phyloP scores from a whole-genome alignment of 208 protist genomes.

The Angomonas ambiguus region DNA sequence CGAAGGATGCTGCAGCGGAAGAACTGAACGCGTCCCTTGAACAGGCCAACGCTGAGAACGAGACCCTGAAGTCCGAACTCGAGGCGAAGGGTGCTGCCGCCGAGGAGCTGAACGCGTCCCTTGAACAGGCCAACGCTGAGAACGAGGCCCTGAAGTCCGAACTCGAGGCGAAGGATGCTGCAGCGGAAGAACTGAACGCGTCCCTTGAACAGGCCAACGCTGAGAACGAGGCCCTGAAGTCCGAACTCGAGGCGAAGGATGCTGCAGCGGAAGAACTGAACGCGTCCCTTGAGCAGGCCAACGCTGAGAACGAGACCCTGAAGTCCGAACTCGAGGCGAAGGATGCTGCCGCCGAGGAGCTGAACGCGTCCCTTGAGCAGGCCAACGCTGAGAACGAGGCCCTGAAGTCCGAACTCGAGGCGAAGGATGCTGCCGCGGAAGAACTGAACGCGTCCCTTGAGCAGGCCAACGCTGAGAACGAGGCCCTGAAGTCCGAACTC shows the following conservation, averaged over 20 bases:
- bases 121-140: no score
- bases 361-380: not conserved
- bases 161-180: not conserved
- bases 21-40: not conserved
- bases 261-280: no score
- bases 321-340: slow-evolving; percentile 1
- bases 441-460: not conserved
- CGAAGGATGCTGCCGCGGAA: not conserved
- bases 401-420: not conserved
- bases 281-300: no score
- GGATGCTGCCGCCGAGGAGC: not conserved
- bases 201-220: not conserved
- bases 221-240: not conserved
- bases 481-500: not conserved
- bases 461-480: not conserved
- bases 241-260: not conserved
- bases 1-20: not conserved
- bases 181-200: not conserved
- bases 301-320: not conserved
- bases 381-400: not conserved
- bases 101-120: no score
- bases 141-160: no score
- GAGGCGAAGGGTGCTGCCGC: not conserved
- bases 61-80: not conserved
- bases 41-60: not conserved